Conservation (phyloP, 306 rosid genomes). For the Arachis stenosperma region DNA sequence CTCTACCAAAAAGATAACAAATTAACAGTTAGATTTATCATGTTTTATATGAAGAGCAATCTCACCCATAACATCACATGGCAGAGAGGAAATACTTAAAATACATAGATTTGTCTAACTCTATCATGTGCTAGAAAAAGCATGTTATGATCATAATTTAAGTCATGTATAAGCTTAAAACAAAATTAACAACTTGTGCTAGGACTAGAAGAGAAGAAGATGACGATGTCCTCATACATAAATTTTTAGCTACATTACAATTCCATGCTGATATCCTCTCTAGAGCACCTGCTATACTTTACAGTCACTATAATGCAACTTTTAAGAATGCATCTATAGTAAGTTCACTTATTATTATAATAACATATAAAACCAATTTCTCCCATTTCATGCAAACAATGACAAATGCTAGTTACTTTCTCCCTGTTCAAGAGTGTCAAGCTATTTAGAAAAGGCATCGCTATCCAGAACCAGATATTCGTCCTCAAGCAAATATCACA, state of each 20-base stretch:
- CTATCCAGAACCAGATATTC: no score
- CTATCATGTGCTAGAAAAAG: conserved; percentile 22
- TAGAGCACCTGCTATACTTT: conserved; percentile 22
- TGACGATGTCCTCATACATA: conserved; percentile 6
- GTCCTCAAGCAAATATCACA: no score
- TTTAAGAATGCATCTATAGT: background rate
- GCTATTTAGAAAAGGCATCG: no score
- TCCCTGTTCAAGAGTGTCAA: background rate
- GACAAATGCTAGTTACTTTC: background rate
- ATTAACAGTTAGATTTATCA: conserved; percentile 38
- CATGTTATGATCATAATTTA: conserved; percentile 16
- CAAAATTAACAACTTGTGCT: conserved; percentile 12
- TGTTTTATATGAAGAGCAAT: conserved; percentile 27
- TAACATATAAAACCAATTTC: no score
- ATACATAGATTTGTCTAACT: conserved; percentile 10
- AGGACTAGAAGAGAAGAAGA: conserved; percentile 22
- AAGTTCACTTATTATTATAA: background rate
- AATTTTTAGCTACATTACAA: background rate
- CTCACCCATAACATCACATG: conserved; percentile 24
- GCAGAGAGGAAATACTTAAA: conserved; percentile 29
- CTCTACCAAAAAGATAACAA: conserved; percentile 59
- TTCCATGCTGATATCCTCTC: background rate
- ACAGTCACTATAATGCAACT: conserved; percentile 8
- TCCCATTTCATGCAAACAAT: no score
- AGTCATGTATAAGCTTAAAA: conserved; percentile 18